phyloP scores from a whole-genome alignment of 177 flowering plant species.

The Vitis hybrid region DNA sequence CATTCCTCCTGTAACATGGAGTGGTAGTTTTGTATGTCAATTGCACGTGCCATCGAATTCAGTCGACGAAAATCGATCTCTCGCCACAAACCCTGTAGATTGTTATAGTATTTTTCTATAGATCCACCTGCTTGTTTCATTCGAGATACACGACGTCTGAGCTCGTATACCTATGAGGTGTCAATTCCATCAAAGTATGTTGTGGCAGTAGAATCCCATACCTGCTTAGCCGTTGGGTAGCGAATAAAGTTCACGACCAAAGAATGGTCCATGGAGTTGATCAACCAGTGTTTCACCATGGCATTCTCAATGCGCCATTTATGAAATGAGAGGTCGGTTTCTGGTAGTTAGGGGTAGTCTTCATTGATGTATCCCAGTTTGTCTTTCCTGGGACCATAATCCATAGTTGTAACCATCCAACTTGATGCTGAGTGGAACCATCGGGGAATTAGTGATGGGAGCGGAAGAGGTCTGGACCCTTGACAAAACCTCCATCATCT shows the following conservation, averaged over 20 bases:
- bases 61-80: neutral
- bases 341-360: neutral
- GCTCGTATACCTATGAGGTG: neutral
- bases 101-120: neutral
- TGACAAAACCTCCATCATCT: no score
- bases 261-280: neutral
- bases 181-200: neutral
- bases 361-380: neutral
- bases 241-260: neutral
- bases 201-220: neutral
- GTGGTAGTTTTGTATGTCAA: slow-evolving; percentile 1
- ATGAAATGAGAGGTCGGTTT: neutral
- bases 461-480: no score
- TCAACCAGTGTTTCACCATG: neutral
- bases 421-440: neutral
- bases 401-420: slow-evolving; percentile 1
- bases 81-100: slow-evolving; percentile 2
- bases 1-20: slow-evolving; percentile 5
- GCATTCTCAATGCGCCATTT: neutral
- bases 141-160: neutral
- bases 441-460: no score
- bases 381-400: neutral
- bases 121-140: neutral
- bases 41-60: neutral
- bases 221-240: neutral